Base-by-base conservation (phyloP, 2,329 filamentous ascomycete species). In the Sporothrix schenckii region DNA sequence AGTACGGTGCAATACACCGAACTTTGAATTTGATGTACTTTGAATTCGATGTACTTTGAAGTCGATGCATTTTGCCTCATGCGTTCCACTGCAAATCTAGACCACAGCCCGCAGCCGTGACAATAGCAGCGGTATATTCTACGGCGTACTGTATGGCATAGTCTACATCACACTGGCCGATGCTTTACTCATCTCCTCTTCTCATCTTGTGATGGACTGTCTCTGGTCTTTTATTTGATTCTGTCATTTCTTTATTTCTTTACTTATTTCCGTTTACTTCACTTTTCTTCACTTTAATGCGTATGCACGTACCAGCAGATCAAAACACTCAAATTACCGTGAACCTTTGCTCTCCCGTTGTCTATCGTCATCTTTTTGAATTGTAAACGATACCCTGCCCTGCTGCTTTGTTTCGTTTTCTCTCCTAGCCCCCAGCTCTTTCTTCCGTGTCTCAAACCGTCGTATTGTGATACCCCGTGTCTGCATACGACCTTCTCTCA, bases 291-390 rank as follows among this genome's bases (percentile, higher is more conserved):
- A 27, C 49, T 49, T 63, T 69, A 47, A 65, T 69, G 63, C 58
- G 47, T 21, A 69, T 69, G 68, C 68, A 65, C 56, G 49, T 65
- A 21, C 68, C 47, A 69, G 68, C 68, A 69, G 68, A 69, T 69
- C 68, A 14, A 7, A 41, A 50, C 30, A 50, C 53, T 24, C 47
- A 69, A 61, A 52, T 69, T 52, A 30, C 44, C 53, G 41, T 69
- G 47, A 34, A 34, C 14, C 24, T 19, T 16, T 30, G 5, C 19
- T 41, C 4, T 30, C 13, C 27, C 9, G 39, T 66, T 47, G 41
- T 44, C 41, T 16, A 3, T 39, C 16, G 7, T 9, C 54, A 16
- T 58, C 54, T 58, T 68, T 3, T 16, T 68, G 6, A 21, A 9
- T 60, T 4, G 30, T 30, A 10, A 44, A 44, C 0, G 34, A 44